Base-by-base conservation (phyloP, 768 basidiomycete genomes). In the Tylopilus plumbeoviolaceoides region DNA sequence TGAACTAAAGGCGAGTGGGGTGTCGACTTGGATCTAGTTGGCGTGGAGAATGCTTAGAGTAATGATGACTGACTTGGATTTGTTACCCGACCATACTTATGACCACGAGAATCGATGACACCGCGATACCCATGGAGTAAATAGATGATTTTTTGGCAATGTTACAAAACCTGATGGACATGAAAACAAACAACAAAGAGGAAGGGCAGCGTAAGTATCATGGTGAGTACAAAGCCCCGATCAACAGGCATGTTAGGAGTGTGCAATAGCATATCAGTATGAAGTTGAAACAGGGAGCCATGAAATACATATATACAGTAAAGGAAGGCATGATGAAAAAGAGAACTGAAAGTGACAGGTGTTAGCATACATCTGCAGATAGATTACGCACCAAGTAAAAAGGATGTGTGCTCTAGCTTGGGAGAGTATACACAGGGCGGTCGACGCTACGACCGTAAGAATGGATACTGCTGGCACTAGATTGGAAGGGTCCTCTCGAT, bases 171-270 rank as follows among this genome's bases (percentile, higher is more conserved):
- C 45, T n/a, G 25, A 47, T 18, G 14, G 31, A 38, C 18, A 27
- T 38, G 20, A 54, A 18, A 23, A 30, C 14, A 9, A 3, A 38
- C n/a, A 31, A 9, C 6, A 21, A 25, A 17, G 12, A 17, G 15
- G 9, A 18, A n/a, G 11, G 23, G 10, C 1, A 38, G 14, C 11
- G 30, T 12, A 30, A 14, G 28, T 11, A 5, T 23, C 17, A 28
- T 51, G 5, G 44, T 50, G 23, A 39, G 36, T 63, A 63, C 58
- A 65, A 54, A 50, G 15, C 42, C 21, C 48, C 35, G n/a, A 35
- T 23, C 57, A 36, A 56, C 52, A 59, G 31, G 42, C 11, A 18
- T 27, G 15, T 47, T 36, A 31, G n/a, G 1, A 11, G 18, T 20
- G 27, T 42, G 30, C 8, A 11, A 30, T 31, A 8, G 25, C 17